These are phyloP conservation scores for Vitis riparia DNA, from an alignment of 164 flowering plant species.

Conservation along the genomic window DNA sequence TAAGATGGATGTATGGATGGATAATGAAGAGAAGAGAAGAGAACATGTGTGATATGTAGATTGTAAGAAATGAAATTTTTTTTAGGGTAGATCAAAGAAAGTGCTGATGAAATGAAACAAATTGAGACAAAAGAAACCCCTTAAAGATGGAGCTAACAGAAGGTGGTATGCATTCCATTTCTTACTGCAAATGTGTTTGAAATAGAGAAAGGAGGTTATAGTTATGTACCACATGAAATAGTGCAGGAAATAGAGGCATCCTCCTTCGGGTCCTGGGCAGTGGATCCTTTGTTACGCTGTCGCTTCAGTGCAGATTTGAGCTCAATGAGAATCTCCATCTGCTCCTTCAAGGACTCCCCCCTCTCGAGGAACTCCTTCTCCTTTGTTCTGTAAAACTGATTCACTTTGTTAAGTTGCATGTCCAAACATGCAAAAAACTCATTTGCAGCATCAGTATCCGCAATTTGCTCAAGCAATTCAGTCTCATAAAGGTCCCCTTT, in stretches of 20 bases:
- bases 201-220: not conserved
- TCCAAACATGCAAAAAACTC: conserved; percentile 77
- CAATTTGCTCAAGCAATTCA: conserved; percentile 77
- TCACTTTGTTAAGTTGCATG: conserved; percentile 87
- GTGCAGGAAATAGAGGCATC: conserved; percentile 71
- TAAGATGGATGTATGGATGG: too few species aligned
- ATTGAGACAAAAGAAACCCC: too few species aligned
- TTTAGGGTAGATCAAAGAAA: too few species aligned
- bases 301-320: conserved; percentile 54
- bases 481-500: conserved; percentile 81
- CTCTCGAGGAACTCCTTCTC: conserved; percentile 92
- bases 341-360: conserved; percentile 77
- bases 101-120: too few species aligned
- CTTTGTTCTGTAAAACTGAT: conserved; percentile 73
- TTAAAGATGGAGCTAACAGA: too few species aligned
- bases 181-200: too few species aligned
- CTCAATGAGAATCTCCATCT: conserved; percentile 72
- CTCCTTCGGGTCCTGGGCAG: conserved; percentile 48
- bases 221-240: conserved; percentile 60
- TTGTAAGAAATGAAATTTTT: too few species aligned
- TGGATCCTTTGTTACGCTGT: conserved; percentile 29
- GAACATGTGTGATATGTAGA: too few species aligned
- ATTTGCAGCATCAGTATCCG: conserved; percentile 60
- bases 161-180: too few species aligned
- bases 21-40: too few species aligned